A percentile compares a stretch with the other conserved stretches of the same genome.
These are phyloP conservation scores for Alliaria petiolata DNA, from an alignment of 345 rosid genomes.

Conservation along the genomic window DNA sequence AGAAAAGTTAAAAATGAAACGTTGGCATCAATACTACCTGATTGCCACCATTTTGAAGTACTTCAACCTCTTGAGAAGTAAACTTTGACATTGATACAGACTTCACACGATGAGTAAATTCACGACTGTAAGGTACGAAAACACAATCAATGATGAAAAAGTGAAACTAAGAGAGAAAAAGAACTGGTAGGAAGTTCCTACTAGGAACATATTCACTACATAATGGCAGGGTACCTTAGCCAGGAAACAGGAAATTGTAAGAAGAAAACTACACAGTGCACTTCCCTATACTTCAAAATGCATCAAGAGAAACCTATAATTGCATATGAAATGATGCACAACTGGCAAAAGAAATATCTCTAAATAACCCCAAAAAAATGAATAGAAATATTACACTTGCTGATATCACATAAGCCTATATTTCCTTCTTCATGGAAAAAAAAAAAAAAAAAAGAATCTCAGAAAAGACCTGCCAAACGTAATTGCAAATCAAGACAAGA, in stretches of 20 bases:
- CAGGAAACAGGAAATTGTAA: neutral
- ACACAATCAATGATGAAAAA: neutral
- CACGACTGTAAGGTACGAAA: constrained; percentile 61
- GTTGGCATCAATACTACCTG: constrained; percentile 49
- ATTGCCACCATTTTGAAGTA: constrained; percentile 96
- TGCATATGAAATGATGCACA: neutral
- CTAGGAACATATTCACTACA: neutral
- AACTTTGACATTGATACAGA: constrained; percentile 97
- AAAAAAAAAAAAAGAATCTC: too few relatives aligned
- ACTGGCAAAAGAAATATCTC: neutral
- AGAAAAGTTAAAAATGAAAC: neutral
- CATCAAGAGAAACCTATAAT: neutral
- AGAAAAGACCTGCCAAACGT: neutral
- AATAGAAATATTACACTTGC: neutral
- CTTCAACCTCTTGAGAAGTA: constrained; percentile 92
- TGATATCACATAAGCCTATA: neutral
- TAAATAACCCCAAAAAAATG: too few relatives aligned
- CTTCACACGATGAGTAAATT: constrained; percentile 96
- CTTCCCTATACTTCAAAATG: neutral
- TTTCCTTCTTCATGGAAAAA: neutral
- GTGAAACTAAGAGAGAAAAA: constrained; percentile 2
- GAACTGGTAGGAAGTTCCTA: neutral
- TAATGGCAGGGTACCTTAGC: neutral
- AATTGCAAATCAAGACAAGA: neutral
- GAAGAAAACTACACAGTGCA: neutral